Conservation (phyloP, 202 grass and related monocot species). For the Cymbopogon flexuosus region DNA sequence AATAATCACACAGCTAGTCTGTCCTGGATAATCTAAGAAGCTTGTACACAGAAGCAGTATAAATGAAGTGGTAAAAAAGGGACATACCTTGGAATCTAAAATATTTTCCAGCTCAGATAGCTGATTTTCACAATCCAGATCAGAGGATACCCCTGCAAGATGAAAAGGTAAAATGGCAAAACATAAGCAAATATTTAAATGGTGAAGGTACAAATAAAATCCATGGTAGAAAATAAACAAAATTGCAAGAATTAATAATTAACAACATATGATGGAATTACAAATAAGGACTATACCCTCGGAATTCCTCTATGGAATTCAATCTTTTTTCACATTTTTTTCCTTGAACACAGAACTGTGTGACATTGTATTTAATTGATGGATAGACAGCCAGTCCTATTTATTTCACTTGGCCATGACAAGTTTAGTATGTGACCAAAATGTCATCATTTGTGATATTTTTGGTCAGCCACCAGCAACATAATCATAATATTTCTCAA, state of each 20-base stretch:
- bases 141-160: constrained; percentile 56
- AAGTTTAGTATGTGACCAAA: neutral
- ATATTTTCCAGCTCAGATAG: constrained; percentile 68
- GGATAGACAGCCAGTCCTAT: neutral
- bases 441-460: constrained; percentile 6
- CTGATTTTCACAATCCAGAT: constrained; percentile 67
- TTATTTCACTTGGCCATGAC: neutral
- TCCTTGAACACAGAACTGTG: neutral
- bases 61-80: constrained; percentile 26
- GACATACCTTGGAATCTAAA: constrained; percentile 72
- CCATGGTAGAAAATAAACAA: neutral
- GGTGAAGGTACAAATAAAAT: neutral
- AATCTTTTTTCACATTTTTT: neutral
- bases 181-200: constrained; percentile 14
- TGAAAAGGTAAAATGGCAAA: constrained; percentile 20
- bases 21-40: constrained; percentile 1
- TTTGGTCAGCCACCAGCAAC: neutral
- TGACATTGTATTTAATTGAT: neutral
- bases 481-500: constrained; percentile 15
- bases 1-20: neutral
- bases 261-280: neutral
- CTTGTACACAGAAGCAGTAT: constrained; percentile 17
- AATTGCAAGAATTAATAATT: neutral
- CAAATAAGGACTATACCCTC: constrained; percentile 7
- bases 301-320: neutral